phyloP scores from a whole-genome alignment of 805 yeast genomes.

The Kluyveromyces siamensis region DNA sequence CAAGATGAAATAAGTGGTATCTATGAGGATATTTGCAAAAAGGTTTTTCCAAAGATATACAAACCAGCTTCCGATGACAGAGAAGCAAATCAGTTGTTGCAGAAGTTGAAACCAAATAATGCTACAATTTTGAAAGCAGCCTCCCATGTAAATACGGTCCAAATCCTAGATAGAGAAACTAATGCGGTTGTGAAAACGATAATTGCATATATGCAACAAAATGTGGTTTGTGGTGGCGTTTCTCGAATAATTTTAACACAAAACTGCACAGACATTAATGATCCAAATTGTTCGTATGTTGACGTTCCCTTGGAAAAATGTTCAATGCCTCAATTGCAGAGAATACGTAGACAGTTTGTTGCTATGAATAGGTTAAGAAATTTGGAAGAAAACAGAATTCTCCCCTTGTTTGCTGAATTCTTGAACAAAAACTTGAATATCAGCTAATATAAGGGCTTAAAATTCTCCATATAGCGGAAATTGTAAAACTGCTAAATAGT shows the following conservation, averaged over 20 bases:
- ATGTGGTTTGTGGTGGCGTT: constrained; percentile 35
- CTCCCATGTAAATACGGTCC: constrained; percentile 63
- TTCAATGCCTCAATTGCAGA: constrained; percentile 68
- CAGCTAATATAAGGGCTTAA: neutral
- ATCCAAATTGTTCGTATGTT: constrained; percentile 34
- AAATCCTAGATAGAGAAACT: constrained; percentile 67
- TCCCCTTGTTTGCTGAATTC: constrained; percentile 69
- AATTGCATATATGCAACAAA: constrained; percentile 36
- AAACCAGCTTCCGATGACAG: constrained; percentile 5
- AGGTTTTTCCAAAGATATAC: constrained; percentile 34
- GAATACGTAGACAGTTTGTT: constrained; percentile 79
- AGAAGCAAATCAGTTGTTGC: constrained; percentile 33
- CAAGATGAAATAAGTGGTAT: constrained; percentile 39
- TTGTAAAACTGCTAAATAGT: neutral
- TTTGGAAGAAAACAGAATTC: constrained; percentile 59
- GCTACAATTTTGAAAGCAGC: constrained; percentile 82
- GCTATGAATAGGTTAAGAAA: constrained; percentile 70
- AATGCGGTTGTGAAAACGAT: constrained; percentile 53
- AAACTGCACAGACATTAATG: constrained; percentile 31
- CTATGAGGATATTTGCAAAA: constrained; percentile 58
- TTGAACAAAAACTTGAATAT: constrained; percentile 50
- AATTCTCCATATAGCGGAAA: neutral
- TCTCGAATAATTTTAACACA: constrained; percentile 37
- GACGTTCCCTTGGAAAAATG: constrained; percentile 56
- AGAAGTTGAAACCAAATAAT: constrained; percentile 68